Evolutionary conservation across 2,329 filamentous ascomycete genomes (phyloP), one percentile per base, ranked within the genome.

Genomic region (Magnaporthiopsis incrustans): DNA sequence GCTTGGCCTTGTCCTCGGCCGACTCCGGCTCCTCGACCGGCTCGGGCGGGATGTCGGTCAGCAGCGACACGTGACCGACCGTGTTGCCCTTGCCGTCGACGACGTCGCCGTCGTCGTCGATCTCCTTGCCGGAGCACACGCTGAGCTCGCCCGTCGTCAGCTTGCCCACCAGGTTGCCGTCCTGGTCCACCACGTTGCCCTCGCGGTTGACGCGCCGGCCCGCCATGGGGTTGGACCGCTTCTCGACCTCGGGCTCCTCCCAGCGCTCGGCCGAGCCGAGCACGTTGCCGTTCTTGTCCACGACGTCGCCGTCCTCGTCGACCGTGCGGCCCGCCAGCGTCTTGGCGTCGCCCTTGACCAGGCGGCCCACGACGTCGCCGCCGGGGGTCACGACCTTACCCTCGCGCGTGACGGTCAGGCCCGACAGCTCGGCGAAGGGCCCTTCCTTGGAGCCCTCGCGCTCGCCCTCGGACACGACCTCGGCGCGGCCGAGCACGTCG

Each of bases 291-390:
- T 91, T 92, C 73, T 86, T 87, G 78, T 95, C 91, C 64, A 90
- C 81, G 38, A 96, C 86, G 65, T 95, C 91, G 53, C 91, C 91
- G 67, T 96, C 91, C 67, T 91, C 88, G 65, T 95, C 91, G 25
- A 95, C 91, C 11, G 80, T 71, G 60, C 90, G 88, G 22, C 91
- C 91, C 53, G 88, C 85, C 1, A 96, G 82, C 62, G 81, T 79
- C 81, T 91, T 92, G 50, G 82, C 74, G 64, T 96, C 89, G 3
- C 91, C 91, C 60, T 86, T 84, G 4, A 83, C 79, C 56, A 94
- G 82, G 57, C 88, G 81, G 27, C 91, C 91, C 60, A 95, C 89
- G 30, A 89, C 81, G 67, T 90, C 86, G 50, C 89, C 90, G 61
- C 84, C 79, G 0, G 82, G 78, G 11, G 88, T 88, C 57, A 89